Base-by-base conservation (phyloP, 208 protist genomes). In the Angomonas ambiguus region DNA sequence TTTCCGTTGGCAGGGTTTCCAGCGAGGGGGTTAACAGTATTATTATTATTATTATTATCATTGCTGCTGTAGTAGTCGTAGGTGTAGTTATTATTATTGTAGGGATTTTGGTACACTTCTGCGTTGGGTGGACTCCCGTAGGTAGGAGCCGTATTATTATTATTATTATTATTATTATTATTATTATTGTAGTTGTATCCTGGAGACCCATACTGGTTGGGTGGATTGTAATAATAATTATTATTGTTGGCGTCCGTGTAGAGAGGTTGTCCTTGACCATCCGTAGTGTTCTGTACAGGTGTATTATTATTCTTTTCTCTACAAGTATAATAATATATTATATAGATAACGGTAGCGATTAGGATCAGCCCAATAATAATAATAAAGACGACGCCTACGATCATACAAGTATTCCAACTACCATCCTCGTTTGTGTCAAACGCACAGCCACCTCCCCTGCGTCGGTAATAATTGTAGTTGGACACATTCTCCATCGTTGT, bases 331-430 rank as follows among this genome's bases (percentile, higher is more conserved):
- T 8, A 53, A 8, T 5, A 24, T 3, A 53, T 20, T 5, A 24
- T 20, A 8, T 13, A 53, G 13, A 20, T 27, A 20, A 53, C 8
- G 3, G 8, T n/a, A n/a, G n/a, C n/a, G n/a, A n/a, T n/a, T n/a
- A n/a, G n/a, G n/a, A n/a, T n/a, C n/a, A 53, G 4, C 4, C 45
- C 45, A n/a, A 8, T 20, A 20, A 53, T 53, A 13, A 24, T 24
- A 53, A 53, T 53, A 20, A 8, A 53, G 18, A 53, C 45, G 4
- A 53, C 45, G 18, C 18, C 45, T 4, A 53, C 20, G 20, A 53
- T 53, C 24, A 27, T 53, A 53, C 45, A 53, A n/a, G 13, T 27
- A 20, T 53, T 53, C 45, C 45, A 53, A 24, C 45, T 53, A 24
- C 45, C 45, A 24, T 53, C 45, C 18, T 8, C 18, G 45, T 53